Evolutionary conservation across 169 alveolate species (phyloP), one percentile per base, ranked within the genome.

Genomic region (Cryptosporidium baileyi): DNA sequence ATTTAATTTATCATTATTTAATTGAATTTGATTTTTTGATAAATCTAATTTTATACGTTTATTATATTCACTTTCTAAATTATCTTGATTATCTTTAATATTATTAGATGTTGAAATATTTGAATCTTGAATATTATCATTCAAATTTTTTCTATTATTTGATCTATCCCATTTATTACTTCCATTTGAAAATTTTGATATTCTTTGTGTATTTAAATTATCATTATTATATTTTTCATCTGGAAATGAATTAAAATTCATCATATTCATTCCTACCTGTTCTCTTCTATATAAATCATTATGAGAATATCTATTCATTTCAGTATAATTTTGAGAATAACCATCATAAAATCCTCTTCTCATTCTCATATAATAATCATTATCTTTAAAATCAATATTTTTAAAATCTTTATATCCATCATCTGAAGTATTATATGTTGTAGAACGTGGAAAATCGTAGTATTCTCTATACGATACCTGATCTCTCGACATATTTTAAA

Each of bases 101-200:
- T 24, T 6, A 57, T 57, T 57, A 3, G 41, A 7, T 19, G 0
- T 57, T 19, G n/a, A 13, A 19, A 7, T 13, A 24, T 24, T 24
- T 19, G 41, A 0, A 57, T 57, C 26, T 24, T 30, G 32, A n/a
- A 8, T 22, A 51, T 51, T 51, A 19, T 0, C 17, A 51, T 51
- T 15, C 32, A 51, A 13, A 22, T 51, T 51, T 13, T 13, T 22
- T 15, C 26, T 57, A 57, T 22, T 57, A 57, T 65, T 65, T 15
- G 81, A 65, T 45, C 81, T 45, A 19, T 65, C 81, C 81, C 81
- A 65, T 30, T 65, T 65, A 26, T 65, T 44, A 36, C 81, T 65
- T 36, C 81, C 81, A 49, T 65, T 65, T 15, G 81, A 65, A 32
- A 65, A 65, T 30, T 65, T 65, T 15, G 81, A 47, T 22, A 44